Base-by-base conservation (phyloP, 1,139 yeast genomes). In the Magnusiomyces ingens region DNA sequence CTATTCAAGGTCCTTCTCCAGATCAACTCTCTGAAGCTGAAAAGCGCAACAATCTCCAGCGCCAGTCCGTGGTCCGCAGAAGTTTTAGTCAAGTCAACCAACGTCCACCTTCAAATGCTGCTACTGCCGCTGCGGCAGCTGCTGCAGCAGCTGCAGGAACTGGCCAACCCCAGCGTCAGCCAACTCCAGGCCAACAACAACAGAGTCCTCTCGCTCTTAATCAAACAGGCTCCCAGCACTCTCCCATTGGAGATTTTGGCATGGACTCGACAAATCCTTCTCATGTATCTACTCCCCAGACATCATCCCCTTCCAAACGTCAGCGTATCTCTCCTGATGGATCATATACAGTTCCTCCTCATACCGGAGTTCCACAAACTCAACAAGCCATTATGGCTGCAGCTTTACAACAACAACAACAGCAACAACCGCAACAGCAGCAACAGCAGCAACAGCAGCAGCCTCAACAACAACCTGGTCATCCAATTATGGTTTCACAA, bases 271-370 rank as follows among this genome's bases (percentile, higher is more conserved):
- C 17, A n/a, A 36, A 36, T 19, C 59, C 55, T 13, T 56, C 64
- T 15, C 65, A 62, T 47, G 61, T 67, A 1, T 67, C 67, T 22
- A 61, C 65, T 15, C 65, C 65, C 21, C 65, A 62, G 44, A 57
- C 56, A 6, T 56, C 56, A 6, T 68, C 72, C 11, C 72, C 73
- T 1, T 61, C 71, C 13, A 70, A 70, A 52, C 64, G 73, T 5
- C 72, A 66, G 54, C 62, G 72, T 10, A 58, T 70, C 15, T 68
- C 72, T 13, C 73, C 73, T 1, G 73, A 70, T 38, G 70, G 71
- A 10, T 58, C 65, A 8, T 66, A 64, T 52, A 36, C 49, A 21
- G 48, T 55, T 15, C 42, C 58, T n/a, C 57, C 55, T 17, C 51
- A 48, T 11, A 35, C 42, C 19, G 55, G 52, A 26, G 51, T 41